Conservation (phyloP, 108 stramenopile species). For the Skeletonema potamos region DNA sequence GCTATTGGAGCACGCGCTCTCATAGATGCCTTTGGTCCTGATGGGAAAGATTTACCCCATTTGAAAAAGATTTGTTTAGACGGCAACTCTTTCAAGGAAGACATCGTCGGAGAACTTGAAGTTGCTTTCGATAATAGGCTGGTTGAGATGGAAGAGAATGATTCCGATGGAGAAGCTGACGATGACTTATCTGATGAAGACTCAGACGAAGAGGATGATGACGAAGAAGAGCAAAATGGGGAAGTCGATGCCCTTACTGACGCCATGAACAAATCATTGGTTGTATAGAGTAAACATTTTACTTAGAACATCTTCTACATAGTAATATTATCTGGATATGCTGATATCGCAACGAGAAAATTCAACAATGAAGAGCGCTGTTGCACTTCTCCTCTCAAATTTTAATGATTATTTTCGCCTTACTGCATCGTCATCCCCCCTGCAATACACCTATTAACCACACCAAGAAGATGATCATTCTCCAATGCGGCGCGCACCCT, state of each 20-base stretch:
- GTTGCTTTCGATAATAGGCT: constrained; percentile 41
- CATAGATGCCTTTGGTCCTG: constrained; percentile 46
- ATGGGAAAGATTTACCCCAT: constrained; percentile 41
- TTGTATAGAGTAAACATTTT: constrained; percentile 22
- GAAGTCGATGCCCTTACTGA: constrained; percentile 44
- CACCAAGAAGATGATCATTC: constrained; percentile 94
- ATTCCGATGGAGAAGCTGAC: constrained; percentile 50
- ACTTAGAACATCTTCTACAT: neutral
- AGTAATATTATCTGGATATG: neutral
- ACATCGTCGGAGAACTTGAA: constrained; percentile 33
- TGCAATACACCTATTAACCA: constrained; percentile 95
- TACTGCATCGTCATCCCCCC: constrained; percentile 50
- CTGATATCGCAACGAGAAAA: too few species aligned
- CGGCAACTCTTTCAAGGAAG: constrained; percentile 42
- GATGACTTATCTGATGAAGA: constrained; percentile 44
- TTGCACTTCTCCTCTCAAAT: too few species aligned
- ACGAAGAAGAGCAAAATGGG: constrained; percentile 11
- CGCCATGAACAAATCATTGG: constrained; percentile 40
- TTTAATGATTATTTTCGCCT: too few species aligned
- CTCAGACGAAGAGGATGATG: constrained; percentile 39
- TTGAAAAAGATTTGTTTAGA: constrained; percentile 37
- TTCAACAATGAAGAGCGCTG: too few species aligned
- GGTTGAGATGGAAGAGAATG: constrained; percentile 50
- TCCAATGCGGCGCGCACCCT: constrained; percentile 98
- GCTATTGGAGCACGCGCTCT: constrained; percentile 46